Evolutionary conservation across 2,329 filamentous ascomycete genomes (phyloP), one percentile per base, ranked within the genome.

Genomic region (Ramularia collo-cygni): DNA sequence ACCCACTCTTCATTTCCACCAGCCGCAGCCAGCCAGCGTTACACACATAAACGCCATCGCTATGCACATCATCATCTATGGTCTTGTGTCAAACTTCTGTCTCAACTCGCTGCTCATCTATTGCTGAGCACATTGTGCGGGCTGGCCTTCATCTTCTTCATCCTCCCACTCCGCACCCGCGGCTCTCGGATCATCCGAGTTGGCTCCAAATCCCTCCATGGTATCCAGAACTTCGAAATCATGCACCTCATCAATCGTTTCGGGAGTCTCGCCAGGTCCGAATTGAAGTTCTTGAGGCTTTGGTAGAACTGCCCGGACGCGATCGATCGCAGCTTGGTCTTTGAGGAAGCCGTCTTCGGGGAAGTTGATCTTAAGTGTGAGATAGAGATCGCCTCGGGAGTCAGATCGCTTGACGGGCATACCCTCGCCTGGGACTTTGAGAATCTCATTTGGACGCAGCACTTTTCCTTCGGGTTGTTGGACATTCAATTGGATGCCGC

Each of bases 331-430:
- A 9, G 76, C 75, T n/a, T 86, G 77, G 41, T 84, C 59, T 43
- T 67, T 65, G 42, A 89, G 70, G 87, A 88, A 96, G 17, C 80
- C 84, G 54, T 90, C 80, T 53, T 89, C 79, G 2, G 92, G 92
- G 69, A 96, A 96, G 39, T 86, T 76, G 47, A 98, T 76, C 55
- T 92, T 81, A 49, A 95, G 81, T 27, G 84, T 69, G 29, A 98
- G 72, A 64, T 90, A 98, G 13, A 98, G 69, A 57, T 96, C 88
- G 30, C 92, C 92, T 60, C 79, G 87, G 4, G 69, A 59, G 28
- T 98, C 92, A 48, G 82, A 85, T 42, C 81, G 80, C 74, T 95
- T 95, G 53, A 81, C 65, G 2, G 92, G 92, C 92, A 98, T 98
- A 44, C 92, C 92, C 68, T 98, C 92, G 17, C 87, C 88, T 2